Conservation (phyloP, 139 green algal species). For the Gonium pectorale region DNA sequence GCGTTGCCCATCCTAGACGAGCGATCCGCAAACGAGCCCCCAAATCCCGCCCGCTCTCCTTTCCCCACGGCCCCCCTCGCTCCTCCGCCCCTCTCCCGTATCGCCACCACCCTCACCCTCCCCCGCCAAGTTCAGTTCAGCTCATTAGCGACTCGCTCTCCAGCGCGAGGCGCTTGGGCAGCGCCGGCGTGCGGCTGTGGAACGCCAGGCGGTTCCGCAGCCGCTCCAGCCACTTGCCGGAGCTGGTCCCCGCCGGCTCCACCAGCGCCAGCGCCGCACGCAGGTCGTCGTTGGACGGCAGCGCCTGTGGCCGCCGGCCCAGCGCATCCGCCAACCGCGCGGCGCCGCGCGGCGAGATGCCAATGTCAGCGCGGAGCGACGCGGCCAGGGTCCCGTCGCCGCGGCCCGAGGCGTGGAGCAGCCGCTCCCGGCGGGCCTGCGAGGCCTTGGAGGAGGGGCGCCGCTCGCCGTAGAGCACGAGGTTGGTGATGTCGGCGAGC, state of each 20-base stretch:
- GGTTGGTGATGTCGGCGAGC: neutral
- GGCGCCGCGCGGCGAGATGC: neutral
- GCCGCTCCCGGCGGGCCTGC: neutral
- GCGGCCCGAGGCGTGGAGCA: neutral
- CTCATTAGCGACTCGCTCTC: no score
- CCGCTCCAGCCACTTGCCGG: no score
- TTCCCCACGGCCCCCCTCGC: no score
- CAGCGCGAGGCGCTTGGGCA: no score
- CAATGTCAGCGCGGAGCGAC: neutral
- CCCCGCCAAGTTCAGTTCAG: no score
- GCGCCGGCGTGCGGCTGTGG: no score
- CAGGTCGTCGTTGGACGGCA: neutral
- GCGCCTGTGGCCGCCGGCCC: neutral
- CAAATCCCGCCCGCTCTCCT: no score
- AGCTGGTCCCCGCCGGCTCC: neutral
- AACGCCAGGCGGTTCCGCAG: no score
- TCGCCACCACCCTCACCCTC: no score
- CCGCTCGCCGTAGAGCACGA: conserved; percentile 16
- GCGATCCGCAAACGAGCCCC: no score
- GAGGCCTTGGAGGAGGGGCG: neutral
- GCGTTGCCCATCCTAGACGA: no score
- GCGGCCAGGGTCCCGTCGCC: neutral
- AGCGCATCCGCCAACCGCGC: conserved; percentile 19
- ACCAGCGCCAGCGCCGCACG: conserved; percentile 14
- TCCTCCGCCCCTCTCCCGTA: no score